Evolutionary conservation across 768 basidiomycete species (phyloP), one percentile per base, ranked within the genome.

Genomic region (Coprinopsis cinerea): DNA sequence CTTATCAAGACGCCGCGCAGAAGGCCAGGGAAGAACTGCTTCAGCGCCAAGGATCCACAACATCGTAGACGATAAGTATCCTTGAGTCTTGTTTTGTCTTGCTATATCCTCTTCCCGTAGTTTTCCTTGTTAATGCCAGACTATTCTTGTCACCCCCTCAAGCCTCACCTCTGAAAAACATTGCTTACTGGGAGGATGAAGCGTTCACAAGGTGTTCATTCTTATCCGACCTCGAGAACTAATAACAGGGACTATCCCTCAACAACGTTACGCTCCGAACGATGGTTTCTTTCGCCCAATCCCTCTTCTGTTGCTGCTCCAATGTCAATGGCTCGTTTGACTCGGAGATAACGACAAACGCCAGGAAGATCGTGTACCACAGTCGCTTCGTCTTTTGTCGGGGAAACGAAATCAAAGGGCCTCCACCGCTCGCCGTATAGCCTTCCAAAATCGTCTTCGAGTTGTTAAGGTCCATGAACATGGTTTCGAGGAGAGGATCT

Each of bases 281-380:
- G 48, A 82, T 56, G 26, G 65, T 64, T 44, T 71, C 66, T 28
- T 64, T 59, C 13, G 79, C 78, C 76, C 72, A 76, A 22, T 55
- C 51, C 42, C 61, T 55, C 48, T 61, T 66, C 37, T 44, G 61
- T 57, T 44, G 48, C 57, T 24, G 57, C 57, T 26, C 40, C 47
- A 23, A 41, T 51, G 35, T 53, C 53, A 22, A 47, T 24, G 35
- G 20, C 30, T 14, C 40, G 37, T 56, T 35, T 40, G 17, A 62
- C 54, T 75, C 76, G 22, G 67, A 67, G 42, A 83, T 62, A 46
- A 83, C 66, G 1, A 83, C 63, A 10, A 82, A 57, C 11, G 82
- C 79, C 51, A 84, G 59, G 60, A 83, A 88, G 4, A 88, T 58
- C 26, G 79, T 80, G 61, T 88, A 89, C 88, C 87, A 90, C 42